Evolutionary conservation across 768 basidiomycete species (phyloP).

Genomic region (Clitopilus passeckerianus): DNA sequence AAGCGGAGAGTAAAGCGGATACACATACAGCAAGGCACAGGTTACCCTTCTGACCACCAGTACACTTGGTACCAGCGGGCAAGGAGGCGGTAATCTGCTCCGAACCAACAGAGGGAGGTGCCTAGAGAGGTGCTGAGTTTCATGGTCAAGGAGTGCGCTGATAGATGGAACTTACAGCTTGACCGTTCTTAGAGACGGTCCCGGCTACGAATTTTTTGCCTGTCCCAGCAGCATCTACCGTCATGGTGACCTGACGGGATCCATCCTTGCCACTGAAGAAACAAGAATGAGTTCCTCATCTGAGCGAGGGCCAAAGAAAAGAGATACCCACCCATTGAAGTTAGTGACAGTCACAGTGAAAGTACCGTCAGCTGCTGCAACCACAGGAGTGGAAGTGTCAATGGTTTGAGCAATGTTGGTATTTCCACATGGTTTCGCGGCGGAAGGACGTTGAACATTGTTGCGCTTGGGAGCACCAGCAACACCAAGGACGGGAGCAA

Average conservation of each 20-base stretch:
- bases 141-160: background rate
- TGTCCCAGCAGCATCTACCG: constrained; percentile 40
- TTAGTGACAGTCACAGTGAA: constrained; percentile 35
- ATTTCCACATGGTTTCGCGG: constrained; percentile 35
- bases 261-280: constrained; percentile 37
- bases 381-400: constrained; percentile 30
- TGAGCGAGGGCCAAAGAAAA: background rate
- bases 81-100: constrained; percentile 37
- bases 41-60: constrained; percentile 38
- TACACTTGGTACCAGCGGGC: constrained; percentile 44
- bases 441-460: constrained; percentile 19
- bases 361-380: constrained; percentile 33
- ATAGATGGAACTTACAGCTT: constrained; percentile 27
- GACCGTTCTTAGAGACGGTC: constrained; percentile 41
- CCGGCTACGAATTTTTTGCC: constrained; percentile 30
- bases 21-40: constrained; percentile 43
- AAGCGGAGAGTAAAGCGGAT: background rate
- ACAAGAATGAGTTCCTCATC: background rate
- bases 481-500: constrained; percentile 38
- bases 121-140: constrained; percentile 18
- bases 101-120: constrained; percentile 29
- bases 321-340: constrained; percentile 37
- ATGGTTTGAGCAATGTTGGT: constrained; percentile 34
- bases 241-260: constrained; percentile 38
- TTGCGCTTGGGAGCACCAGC: constrained; percentile 20